Percentiles rank a stretch among this genome's conserved stretches.
Evolutionary conservation across 2,329 filamentous ascomycete species (phyloP).

Genomic region (Oidium heveae): DNA sequence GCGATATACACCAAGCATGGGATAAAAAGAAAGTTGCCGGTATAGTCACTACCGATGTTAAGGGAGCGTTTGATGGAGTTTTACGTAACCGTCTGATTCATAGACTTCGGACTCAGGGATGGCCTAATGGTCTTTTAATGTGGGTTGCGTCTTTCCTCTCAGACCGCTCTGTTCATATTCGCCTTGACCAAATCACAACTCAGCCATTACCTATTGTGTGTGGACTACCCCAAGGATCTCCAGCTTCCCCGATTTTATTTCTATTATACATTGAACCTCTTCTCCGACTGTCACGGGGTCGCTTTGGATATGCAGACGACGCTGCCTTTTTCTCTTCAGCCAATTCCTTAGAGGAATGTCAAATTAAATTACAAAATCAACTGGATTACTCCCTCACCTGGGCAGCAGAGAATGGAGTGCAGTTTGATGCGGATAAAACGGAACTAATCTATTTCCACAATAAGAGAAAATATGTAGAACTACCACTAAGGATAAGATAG

Average conservation of each 20-base stretch:
- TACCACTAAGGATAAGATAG: too few relatives aligned
- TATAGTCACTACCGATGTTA: background rate
- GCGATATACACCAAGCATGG: background rate
- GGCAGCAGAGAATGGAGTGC: background rate
- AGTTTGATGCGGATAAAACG: background rate
- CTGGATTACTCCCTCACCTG: background rate
- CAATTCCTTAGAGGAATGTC: background rate
- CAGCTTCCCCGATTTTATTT: background rate
- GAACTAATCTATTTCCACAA: too few relatives aligned
- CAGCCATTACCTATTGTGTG: background rate
- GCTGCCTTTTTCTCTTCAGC: background rate
- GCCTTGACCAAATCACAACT: background rate
- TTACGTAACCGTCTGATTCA: background rate
- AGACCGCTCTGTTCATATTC: background rate
- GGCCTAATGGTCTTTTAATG: background rate
- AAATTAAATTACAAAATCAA: background rate
- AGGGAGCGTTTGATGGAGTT: background rate
- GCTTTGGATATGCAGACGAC: background rate
- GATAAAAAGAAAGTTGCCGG: background rate
- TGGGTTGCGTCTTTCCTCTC: background rate
- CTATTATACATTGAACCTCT: background rate
- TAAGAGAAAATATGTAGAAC: too few relatives aligned
- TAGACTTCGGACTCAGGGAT: background rate
- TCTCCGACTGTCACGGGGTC: background rate
- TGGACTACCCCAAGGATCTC: background rate